Evolutionary conservation across 176 grass and related monocot species (phyloP), one percentile per base, ranked within the genome.

Genomic region (Triticum timopheevii): DNA sequence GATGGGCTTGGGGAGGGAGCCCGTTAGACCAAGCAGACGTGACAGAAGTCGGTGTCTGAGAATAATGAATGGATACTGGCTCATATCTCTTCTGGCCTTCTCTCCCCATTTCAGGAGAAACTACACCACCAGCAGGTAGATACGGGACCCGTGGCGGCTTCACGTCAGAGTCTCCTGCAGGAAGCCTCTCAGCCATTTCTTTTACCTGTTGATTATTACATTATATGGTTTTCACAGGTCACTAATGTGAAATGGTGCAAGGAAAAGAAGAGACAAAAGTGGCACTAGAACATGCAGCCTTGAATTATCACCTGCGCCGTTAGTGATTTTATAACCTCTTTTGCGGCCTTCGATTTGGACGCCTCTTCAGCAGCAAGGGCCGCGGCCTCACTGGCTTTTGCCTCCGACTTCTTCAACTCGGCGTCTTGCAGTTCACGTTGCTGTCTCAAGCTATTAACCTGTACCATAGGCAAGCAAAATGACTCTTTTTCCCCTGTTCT

Each of bases 301-400:
- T 2, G 8, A 39, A 39, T 39, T 39, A 69, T 52, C 87, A 96
- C 97, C 97, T 98, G 92, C 40, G 94, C 90, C 44, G 94, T 96
- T 58, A 98, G 79, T 40, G 97, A 90, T 82, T 98, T 98, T 87
- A 98, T 98, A 15, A 93, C 96, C 62, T 98, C 96, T 63, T 98
- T 98, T 42, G 96, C 90, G 49, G 92, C 88, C 81, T 90, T 92
- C 0, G 92, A 91, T 87, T 94, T 98, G 44, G 92, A 89, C 71
- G 86, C 91, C 78, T 98, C 97, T 82, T 96, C 94, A 16, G 88
- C 62, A 71, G 87, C 90, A 84, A 98, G 85, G 80, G 83, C 82
- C 71, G 78, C 79, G 13, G 97, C 94, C 47, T 98, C 90, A 80
- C 83, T 80, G 49, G 90, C 80, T 91, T 98, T 98, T 73, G 75